Evolutionary conservation across 768 basidiomycete species (phyloP).

Genomic region (Tricholoma sp.): DNA sequence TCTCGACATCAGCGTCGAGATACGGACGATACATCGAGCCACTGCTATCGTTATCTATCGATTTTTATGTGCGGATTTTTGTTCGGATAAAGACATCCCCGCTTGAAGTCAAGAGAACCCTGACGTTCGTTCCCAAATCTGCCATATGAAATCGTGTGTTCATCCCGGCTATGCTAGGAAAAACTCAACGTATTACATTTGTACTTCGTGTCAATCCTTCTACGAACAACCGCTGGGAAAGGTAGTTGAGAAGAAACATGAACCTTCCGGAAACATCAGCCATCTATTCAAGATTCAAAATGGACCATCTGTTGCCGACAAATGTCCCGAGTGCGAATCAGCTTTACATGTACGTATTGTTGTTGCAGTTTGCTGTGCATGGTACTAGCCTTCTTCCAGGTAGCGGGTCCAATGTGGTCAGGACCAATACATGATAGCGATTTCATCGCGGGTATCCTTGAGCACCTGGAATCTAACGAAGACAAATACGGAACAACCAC

Average conservation of each 20-base stretch:
- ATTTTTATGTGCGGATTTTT: slow-evolving; percentile 95
- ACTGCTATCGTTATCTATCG: slow-evolving; percentile 86
- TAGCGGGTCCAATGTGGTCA: slow-evolving; percentile 97
- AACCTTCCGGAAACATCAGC: slow-evolving; percentile 52
- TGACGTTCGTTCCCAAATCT: slow-evolving; percentile 52
- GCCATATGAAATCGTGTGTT: background rate
- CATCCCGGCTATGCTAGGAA: slow-evolving; percentile 32
- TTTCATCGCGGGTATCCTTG: slow-evolving; percentile 73
- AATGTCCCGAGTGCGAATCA: slow-evolving; percentile 81
- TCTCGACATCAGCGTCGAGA: slow-evolving; percentile 83
- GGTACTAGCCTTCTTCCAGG: slow-evolving; percentile 31
- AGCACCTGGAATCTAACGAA: slow-evolving; percentile 60
- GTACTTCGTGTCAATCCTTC: slow-evolving; percentile 76
- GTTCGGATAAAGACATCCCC: slow-evolving; percentile 72
- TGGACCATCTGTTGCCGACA: slow-evolving; percentile 61
- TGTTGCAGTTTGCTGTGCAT: background rate
- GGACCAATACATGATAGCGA: slow-evolving; percentile 74
- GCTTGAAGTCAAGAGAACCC: slow-evolving; percentile 76
- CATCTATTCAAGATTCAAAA: slow-evolving; percentile 64
- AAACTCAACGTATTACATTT: slow-evolving; percentile 81
- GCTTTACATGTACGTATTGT: slow-evolving; percentile 60
- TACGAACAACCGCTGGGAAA: slow-evolving; percentile 85
- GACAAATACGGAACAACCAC: slow-evolving; percentile 70
- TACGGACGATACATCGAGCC: slow-evolving; percentile 93
- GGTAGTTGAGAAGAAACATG: slow-evolving; percentile 55